Percentiles rank a stretch among this genome's conserved stretches.
Conservation (phyloP, 2,329 filamentous ascomycete genomes). For the Talaromyces sp. region DNA sequence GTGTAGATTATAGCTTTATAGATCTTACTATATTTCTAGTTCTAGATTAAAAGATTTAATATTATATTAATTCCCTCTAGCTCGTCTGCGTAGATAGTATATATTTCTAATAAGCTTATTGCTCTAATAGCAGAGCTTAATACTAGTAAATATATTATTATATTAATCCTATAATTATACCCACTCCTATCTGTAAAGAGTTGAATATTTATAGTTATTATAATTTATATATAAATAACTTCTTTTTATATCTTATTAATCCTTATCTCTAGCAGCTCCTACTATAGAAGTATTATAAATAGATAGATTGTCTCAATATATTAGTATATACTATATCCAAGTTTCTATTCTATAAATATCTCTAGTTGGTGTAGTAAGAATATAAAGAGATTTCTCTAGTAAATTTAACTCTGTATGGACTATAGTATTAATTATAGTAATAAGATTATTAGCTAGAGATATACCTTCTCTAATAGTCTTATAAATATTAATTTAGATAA, state of each 20-base stretch:
- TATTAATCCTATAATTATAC: not conserved
- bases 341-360: not conserved
- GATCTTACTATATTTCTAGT: no score
- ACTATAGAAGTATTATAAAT: not conserved
- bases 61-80: not conserved
- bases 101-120: not conserved
- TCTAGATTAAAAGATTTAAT: not conserved
- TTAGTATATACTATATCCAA: not conserved
- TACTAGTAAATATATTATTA: not conserved
- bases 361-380: not conserved
- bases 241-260: not conserved
- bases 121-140: not conserved
- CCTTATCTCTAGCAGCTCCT: not conserved
- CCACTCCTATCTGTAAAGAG: not conserved
- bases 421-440: no score
- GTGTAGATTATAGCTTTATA: constrained; percentile 25
- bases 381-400: no score
- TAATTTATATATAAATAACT: not conserved
- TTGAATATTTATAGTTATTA: not conserved
- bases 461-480: no score
- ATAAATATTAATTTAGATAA: no score
- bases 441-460: no score
- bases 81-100: not conserved
- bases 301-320: not conserved
- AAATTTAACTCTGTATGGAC: no score